phyloP scores from a whole-genome alignment of 768 basidiomycete genomes.

The Lanmaoa pseudosensibilis region DNA sequence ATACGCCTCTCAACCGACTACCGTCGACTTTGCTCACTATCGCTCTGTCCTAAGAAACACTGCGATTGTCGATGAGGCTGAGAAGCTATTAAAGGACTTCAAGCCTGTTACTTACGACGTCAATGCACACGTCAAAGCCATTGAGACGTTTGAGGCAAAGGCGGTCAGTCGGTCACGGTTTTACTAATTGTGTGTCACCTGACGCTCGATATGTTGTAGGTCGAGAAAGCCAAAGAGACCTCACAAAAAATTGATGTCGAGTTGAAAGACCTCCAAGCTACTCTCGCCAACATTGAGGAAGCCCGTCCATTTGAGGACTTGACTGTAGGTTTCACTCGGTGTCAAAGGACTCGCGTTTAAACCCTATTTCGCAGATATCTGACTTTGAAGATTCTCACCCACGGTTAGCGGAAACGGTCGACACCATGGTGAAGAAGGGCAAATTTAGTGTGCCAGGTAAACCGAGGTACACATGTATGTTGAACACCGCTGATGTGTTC shows the following conservation, averaged over 20 bases:
- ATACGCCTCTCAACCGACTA: slow-evolving; percentile 69
- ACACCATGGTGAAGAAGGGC: slow-evolving; percentile 95
- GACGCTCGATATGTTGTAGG: slow-evolving; percentile 43
- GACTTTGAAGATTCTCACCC: slow-evolving; percentile 94
- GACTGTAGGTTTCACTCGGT: slow-evolving; percentile 58
- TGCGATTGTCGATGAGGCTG: slow-evolving; percentile 86
- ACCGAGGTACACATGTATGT: slow-evolving; percentile 4
- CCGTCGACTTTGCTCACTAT: slow-evolving; percentile 90
- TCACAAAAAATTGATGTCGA: slow-evolving; percentile 88
- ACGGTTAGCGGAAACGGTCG: slow-evolving; percentile 85
- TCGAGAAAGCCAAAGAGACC: slow-evolving; percentile 87
- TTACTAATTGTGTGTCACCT: slow-evolving; percentile 1
- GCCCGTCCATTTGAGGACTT: slow-evolving; percentile 97
- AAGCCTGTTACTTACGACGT: slow-evolving; percentile 96
- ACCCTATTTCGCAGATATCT: slow-evolving; percentile 55
- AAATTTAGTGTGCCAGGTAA: slow-evolving; percentile 97
- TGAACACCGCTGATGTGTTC: slow-evolving; percentile 1
- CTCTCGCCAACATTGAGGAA: slow-evolving; percentile 95
- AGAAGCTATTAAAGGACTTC: slow-evolving; percentile 85
- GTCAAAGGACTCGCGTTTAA: not conserved
- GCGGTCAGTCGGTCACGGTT: slow-evolving; percentile 63
- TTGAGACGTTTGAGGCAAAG: slow-evolving; percentile 94
- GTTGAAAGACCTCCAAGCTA: slow-evolving; percentile 86
- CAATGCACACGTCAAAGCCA: slow-evolving; percentile 84
- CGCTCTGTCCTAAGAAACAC: slow-evolving; percentile 90